Conservation (phyloP, 495 filamentous ascomycete species). For the Neurospora sp. region DNA sequence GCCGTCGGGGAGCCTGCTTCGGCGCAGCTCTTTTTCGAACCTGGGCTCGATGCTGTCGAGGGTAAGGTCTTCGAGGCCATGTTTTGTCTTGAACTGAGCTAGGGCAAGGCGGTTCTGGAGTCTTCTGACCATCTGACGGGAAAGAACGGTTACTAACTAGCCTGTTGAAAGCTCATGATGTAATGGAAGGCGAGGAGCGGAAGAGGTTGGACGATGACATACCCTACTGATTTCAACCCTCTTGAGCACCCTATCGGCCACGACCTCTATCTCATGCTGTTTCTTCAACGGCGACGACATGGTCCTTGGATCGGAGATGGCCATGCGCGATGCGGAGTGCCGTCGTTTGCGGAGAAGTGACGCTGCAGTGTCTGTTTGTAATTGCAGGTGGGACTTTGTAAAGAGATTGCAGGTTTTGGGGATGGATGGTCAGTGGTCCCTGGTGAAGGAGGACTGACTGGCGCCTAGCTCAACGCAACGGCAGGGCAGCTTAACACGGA, state of each 20-base stretch:
- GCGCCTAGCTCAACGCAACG: neutral
- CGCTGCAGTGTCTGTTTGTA: constrained; percentile 10
- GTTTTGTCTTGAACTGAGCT: constrained; percentile 91
- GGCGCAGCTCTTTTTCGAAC: constrained; percentile 61
- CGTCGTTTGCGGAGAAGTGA: constrained; percentile 14
- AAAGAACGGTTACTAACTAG: constrained; percentile 5
- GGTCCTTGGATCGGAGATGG: constrained; percentile 20
- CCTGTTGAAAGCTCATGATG: neutral
- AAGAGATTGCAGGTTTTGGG: constrained; percentile 16
- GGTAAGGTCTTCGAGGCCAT: constrained; percentile 73
- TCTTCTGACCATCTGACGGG: constrained; percentile 70
- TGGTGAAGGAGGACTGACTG: neutral
- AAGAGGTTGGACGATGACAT: constrained; percentile 8
- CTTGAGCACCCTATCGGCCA: constrained; percentile 59
- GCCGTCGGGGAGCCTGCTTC: constrained; percentile 51
- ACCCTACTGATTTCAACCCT: constrained; percentile 81
- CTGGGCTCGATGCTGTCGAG: constrained; percentile 65
- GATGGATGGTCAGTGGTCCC: neutral
- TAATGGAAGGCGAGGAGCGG: constrained; percentile 2
- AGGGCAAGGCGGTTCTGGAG: constrained; percentile 88
- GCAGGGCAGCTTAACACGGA: neutral
- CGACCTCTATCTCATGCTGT: constrained; percentile 45
- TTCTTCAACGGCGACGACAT: constrained; percentile 50
- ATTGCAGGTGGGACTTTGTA: constrained; percentile 9
- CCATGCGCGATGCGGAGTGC: constrained; percentile 3